A percentile compares a stretch with the other conserved stretches of the same genome.
Evolutionary conservation across 2,329 filamentous ascomycete species (phyloP).

Genomic region (Aspergillus clavatus): DNA sequence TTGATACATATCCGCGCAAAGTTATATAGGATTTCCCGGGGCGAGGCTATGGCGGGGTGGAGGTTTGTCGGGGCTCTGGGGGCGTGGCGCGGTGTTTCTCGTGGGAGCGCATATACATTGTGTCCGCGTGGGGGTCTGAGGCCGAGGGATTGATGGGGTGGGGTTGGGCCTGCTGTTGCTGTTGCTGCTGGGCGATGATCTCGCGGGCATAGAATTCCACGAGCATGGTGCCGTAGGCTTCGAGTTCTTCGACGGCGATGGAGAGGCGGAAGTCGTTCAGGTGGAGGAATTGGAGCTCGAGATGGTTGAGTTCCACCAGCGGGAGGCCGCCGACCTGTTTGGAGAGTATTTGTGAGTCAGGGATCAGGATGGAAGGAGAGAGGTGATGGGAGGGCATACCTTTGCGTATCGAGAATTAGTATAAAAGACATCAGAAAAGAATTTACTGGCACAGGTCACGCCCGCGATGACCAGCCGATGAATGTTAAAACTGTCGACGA

Average conservation of each 20-base stretch:
- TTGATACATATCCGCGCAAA: conserved; percentile 1
- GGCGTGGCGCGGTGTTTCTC: conserved; percentile 21
- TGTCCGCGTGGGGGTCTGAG: conserved; percentile 21
- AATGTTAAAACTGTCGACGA: conserved; percentile 98
- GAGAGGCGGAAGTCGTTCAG: conserved; percentile 94
- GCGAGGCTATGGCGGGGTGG: conserved; percentile 32
- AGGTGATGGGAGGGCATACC: conserved; percentile 51
- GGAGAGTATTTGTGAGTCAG: not conserved
- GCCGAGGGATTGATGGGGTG: conserved; percentile 8
- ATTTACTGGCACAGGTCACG: conserved; percentile 97
- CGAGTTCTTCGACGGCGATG: conserved; percentile 88
- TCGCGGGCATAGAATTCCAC: conserved; percentile 97
- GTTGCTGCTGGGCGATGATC: conserved; percentile 63
- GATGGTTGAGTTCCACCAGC: conserved; percentile 85
- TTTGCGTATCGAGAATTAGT: conserved; percentile 99
- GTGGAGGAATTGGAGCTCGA: conserved; percentile 91
- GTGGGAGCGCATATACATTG: conserved; percentile 31
- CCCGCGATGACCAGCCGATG: conserved; percentile 94
- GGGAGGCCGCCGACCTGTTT: conserved; percentile 85
- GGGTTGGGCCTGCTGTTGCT: conserved; percentile 18
- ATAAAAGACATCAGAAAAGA: conserved; percentile 98
- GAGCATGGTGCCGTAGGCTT: conserved; percentile 96
- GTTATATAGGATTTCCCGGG: not conserved
- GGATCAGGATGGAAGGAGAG: no score
- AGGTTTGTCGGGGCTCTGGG: conserved; percentile 28